Conservation (phyloP, 805 yeast species). For the Candida ovalis region DNA sequence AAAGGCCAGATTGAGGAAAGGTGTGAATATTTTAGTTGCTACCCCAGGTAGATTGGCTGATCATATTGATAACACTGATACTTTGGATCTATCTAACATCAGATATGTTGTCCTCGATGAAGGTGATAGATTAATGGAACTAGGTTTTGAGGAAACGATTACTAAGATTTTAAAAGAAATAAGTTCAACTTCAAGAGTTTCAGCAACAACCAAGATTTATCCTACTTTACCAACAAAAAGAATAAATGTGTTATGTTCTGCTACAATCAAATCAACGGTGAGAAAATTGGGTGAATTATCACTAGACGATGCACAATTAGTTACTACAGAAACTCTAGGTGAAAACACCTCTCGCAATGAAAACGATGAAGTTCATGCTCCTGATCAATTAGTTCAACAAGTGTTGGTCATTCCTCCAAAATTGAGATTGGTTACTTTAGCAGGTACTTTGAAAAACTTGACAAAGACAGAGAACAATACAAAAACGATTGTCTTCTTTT, state of each 20-base stretch:
- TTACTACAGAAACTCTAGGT: conserved; percentile 35
- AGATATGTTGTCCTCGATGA: conserved; percentile 93
- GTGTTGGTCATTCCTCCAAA: conserved; percentile 89
- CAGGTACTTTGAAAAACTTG: conserved; percentile 57
- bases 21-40: conserved; percentile 92
- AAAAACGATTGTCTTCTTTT: conserved; percentile 78
- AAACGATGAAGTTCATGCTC: conserved; percentile 49
- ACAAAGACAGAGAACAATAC: conserved; percentile 31
- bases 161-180: conserved; percentile 66
- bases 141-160: conserved; percentile 94
- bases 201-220: conserved; percentile 33
- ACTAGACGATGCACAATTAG: conserved; percentile 68
- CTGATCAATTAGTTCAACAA: conserved; percentile 85
- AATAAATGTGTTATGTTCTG: conserved; percentile 85
- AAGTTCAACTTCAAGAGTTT: conserved; percentile 40
- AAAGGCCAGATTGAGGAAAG: conserved; percentile 92
- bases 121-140: conserved; percentile 92
- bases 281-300: conserved; percentile 77
- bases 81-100: conserved; percentile 66
- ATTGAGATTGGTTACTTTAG: conserved; percentile 76
- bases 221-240: conserved; percentile 65
- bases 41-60: conserved; percentile 97
- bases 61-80: conserved; percentile 85
- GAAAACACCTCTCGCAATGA: conserved; percentile 14
- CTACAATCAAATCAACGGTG: conserved; percentile 82